Conservation (phyloP, 768 basidiomycete genomes). For the Pulveroboletus sp. region DNA sequence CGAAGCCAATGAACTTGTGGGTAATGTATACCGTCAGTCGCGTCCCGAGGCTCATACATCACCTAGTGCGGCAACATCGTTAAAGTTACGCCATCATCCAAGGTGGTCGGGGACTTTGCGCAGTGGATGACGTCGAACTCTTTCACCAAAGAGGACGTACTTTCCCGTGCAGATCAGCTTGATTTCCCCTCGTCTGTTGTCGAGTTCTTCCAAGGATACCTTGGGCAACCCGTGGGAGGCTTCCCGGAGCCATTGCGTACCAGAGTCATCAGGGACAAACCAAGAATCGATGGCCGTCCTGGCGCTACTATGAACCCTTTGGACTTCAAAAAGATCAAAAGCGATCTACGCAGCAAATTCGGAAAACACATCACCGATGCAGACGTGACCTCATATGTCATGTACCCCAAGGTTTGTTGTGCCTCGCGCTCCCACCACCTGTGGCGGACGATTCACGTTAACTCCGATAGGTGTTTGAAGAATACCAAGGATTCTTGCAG, state of each 20-base stretch:
- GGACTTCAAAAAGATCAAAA: constrained; percentile 95
- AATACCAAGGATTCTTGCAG: constrained; percentile 91
- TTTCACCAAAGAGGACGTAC: constrained; percentile 80
- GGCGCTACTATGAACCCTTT: constrained; percentile 83
- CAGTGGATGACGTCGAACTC: constrained; percentile 99
- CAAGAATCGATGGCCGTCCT: constrained; percentile 90
- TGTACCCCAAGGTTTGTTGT: constrained; percentile 90
- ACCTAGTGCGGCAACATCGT: constrained; percentile 91
- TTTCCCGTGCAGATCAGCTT: constrained; percentile 80
- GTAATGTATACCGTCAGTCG: constrained; percentile 23
- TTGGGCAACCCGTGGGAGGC: constrained; percentile 96
- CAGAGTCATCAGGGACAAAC: constrained; percentile 88
- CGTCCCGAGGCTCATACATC: constrained; percentile 5
- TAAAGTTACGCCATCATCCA: constrained; percentile 99
- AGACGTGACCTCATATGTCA: constrained; percentile 93
- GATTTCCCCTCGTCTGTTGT: constrained; percentile 98
- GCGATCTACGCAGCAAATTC: constrained; percentile 87
- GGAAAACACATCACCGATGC: constrained; percentile 91
- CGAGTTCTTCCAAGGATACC: constrained; percentile 99
- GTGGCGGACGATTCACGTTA: constrained; percentile 9
- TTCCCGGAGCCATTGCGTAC: constrained; percentile 97
- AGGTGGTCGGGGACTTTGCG: constrained; percentile 98
- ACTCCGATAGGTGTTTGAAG: constrained; percentile 80
- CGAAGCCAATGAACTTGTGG: constrained; percentile 90
- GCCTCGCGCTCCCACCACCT: constrained; percentile 3